Conservation (phyloP, 1,284 basidiomycete species). For the Ganoderma meredithae region DNA sequence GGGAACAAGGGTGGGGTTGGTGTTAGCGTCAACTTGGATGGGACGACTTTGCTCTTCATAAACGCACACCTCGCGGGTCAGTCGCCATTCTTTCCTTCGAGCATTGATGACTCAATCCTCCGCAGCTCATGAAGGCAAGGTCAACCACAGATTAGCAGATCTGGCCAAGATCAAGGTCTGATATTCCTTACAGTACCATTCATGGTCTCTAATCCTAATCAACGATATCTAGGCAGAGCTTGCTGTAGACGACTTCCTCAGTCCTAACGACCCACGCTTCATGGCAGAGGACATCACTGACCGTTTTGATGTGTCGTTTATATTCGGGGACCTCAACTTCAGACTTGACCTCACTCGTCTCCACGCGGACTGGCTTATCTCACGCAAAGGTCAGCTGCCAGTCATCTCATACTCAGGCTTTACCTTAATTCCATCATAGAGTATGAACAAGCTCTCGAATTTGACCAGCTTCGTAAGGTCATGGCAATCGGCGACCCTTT, state of each 20-base stretch:
- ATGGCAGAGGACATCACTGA: conserved; percentile 82
- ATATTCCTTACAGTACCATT: neutral
- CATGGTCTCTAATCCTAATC: neutral
- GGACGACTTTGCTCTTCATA: conserved; percentile 80
- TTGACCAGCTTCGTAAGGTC: conserved; percentile 81
- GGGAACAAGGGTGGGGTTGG: conserved; percentile 91
- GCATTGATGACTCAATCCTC: neutral
- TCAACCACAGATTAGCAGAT: conserved; percentile 74
- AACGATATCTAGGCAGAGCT: conserved; percentile 59
- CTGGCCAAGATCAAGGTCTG: conserved; percentile 77
- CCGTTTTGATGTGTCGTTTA: conserved; percentile 83
- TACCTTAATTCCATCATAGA: conserved; percentile 47
- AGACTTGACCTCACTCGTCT: conserved; percentile 75
- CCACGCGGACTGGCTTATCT: conserved; percentile 73
- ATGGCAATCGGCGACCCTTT: conserved; percentile 70
- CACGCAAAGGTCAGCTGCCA: conserved; percentile 40
- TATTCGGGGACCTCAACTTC: conserved; percentile 86
- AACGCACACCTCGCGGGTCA: conserved; percentile 88
- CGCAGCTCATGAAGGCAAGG: conserved; percentile 77
- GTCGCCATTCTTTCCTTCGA: conserved; percentile 27
- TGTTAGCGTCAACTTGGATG: conserved; percentile 79
- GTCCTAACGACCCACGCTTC: conserved; percentile 65
- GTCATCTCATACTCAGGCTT: too few species aligned
- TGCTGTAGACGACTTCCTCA: conserved; percentile 71
- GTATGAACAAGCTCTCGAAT: conserved; percentile 75